Conservation (phyloP, 805 yeast genomes). For the Groenewaldozyma tartarivorans region DNA sequence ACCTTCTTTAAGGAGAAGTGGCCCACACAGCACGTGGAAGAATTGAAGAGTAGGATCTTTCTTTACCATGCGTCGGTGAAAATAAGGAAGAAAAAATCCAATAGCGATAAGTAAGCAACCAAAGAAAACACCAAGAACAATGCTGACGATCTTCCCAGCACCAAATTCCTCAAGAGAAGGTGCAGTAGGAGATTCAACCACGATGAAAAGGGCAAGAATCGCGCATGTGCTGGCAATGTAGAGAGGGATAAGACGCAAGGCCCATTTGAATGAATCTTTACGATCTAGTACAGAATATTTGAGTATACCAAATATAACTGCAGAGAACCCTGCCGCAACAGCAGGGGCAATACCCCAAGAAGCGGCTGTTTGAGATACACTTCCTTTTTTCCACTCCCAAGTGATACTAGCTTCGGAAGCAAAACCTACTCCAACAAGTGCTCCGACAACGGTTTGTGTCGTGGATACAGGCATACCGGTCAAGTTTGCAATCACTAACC, state of each 20-base stretch:
- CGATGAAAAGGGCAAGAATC: slow-evolving; percentile 65
- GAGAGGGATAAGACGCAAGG: slow-evolving; percentile 47
- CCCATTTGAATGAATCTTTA: slow-evolving; percentile 45
- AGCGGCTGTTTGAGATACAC: slow-evolving; percentile 64
- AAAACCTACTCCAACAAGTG: slow-evolving; percentile 62
- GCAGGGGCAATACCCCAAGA: slow-evolving; percentile 75
- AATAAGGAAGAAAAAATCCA: slow-evolving; percentile 50
- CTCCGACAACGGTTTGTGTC: slow-evolving; percentile 73
- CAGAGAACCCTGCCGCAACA: slow-evolving; percentile 55
- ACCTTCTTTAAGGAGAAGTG: slow-evolving; percentile 48
- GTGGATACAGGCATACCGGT: slow-evolving; percentile 76
- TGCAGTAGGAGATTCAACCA: slow-evolving; percentile 73
- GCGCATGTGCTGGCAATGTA: slow-evolving; percentile 52
- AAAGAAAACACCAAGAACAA: slow-evolving; percentile 57
- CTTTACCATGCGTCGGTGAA: slow-evolving; percentile 48
- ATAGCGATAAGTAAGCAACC: slow-evolving; percentile 45
- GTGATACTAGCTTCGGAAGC: slow-evolving; percentile 59
- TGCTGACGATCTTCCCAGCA: slow-evolving; percentile 42
- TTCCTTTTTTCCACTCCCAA: slow-evolving; percentile 62
- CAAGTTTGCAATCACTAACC: slow-evolving; percentile 59
- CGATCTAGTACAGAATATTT: slow-evolving; percentile 55
- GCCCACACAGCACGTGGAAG: slow-evolving; percentile 51
- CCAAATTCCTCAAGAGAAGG: slow-evolving; percentile 47
- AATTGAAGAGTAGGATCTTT: slow-evolving; percentile 59
- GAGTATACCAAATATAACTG: slow-evolving; percentile 47